A percentile compares a stretch with the other conserved stretches of the same genome.
Conservation (phyloP, 176 grass and related monocot species). For the Eleusine coracana region DNA sequence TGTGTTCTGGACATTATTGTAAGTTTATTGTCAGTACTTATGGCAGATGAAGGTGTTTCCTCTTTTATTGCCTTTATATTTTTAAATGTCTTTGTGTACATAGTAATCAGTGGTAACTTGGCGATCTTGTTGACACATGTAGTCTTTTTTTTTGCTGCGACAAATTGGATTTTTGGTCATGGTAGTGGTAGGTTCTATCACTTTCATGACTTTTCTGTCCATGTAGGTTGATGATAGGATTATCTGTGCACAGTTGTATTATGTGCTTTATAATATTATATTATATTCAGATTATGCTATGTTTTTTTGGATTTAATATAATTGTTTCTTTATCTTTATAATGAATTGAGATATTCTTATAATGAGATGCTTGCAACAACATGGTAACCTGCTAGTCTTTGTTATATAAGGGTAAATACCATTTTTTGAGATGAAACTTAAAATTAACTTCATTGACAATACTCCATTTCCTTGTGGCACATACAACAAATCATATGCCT, state of each 20-base stretch:
- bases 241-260: background rate
- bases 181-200: constrained; percentile 5
- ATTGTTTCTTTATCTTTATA: background rate
- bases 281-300: background rate
- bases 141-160: background rate
- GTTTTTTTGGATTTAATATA: background rate
- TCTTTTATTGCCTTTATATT: background rate
- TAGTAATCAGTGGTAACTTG: background rate
- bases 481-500: constrained; percentile 11
- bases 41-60: constrained; percentile 2
- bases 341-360: background rate
- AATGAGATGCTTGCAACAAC: background rate
- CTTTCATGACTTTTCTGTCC: background rate
- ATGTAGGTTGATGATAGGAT: background rate
- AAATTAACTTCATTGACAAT: background rate
- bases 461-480: constrained; percentile 10
- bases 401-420: background rate
- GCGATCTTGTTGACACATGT: constrained; percentile 13
- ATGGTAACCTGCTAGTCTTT: background rate
- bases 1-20: background rate
- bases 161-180: background rate
- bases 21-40: background rate
- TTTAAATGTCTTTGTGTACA: constrained; percentile 3
- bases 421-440: background rate
- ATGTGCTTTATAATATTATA: background rate